Base-by-base conservation (phyloP, 306 rosid genomes). In the Chamaecrista fasciculata region DNA sequence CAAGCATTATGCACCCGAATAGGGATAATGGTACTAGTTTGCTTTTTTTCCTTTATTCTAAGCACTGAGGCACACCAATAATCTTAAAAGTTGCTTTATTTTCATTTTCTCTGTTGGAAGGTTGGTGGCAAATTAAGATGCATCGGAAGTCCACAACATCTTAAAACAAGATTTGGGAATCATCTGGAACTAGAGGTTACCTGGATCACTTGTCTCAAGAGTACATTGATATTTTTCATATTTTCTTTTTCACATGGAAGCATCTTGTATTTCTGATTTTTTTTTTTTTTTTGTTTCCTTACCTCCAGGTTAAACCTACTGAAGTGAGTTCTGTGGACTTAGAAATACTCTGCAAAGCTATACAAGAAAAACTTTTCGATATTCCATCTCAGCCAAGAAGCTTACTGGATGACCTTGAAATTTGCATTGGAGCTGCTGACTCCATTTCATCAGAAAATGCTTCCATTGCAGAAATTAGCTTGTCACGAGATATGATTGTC, bases 1-100 rank as follows among this genome's bases (percentile, higher is more conserved):
- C 98, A 92, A 84, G 98, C 96, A 70, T 88, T 92, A 31, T 92
- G 96, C 71, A 90, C 98, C 46, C 81, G 96, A 51, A 92, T 92
- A 42, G 98, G 98, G 65, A 92, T 92, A 85, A 87, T 92, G 98
- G 98, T 92, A 81, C 43, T 11, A 34, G 11, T 51, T 53, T 28
- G n/a, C n/a, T 51, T 58, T 42, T 78, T 55, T 76, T 73, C 55
- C 56, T 70, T 43, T 48, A 56, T 61, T 64, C 71, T 75, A 69
- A 65, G 67, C 67, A 66, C 36, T 68, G 20, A 14, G 23, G 56
- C 62, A 26, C 46, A 37, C 52, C 53, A 61, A 59, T 48, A 28
- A 34, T 19, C 31, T 40, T 67, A 21, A 67, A 25, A 36, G 49
- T 73, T 50, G 20, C 25, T 71, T 66, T 28, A 60, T 70, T 56